Conservation (phyloP, 306 rosid genomes). For the Carpinus viminea region DNA sequence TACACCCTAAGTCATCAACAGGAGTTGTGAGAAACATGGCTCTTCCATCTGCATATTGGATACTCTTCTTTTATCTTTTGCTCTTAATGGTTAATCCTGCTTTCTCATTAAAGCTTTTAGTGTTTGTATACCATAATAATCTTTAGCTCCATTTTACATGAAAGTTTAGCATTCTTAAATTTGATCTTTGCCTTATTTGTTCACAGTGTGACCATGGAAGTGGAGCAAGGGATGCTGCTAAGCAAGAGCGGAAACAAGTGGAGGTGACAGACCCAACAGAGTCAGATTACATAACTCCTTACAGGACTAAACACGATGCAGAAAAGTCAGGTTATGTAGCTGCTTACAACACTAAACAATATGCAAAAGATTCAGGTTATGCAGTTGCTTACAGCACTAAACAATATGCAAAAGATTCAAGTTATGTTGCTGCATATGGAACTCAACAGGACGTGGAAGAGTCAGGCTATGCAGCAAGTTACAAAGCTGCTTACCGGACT, state of each 20-base stretch:
- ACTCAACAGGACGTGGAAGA: neutral
- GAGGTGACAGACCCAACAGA: neutral
- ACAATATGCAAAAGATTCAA: neutral
- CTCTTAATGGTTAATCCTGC: slow-evolving; percentile 10
- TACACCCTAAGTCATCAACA: neutral
- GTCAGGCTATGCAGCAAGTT: neutral
- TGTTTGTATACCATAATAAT: neutral
- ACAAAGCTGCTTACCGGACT: neutral
- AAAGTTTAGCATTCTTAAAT: neutral
- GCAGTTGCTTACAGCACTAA: neutral
- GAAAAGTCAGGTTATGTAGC: neutral
- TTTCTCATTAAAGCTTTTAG: neutral
- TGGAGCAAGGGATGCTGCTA: slow-evolving; percentile 23
- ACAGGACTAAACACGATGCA: too few relatives aligned
- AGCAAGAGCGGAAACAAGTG: neutral
- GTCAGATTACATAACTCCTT: too few relatives aligned
- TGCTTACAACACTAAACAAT: neutral
- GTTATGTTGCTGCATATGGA: neutral
- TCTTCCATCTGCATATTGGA: slow-evolving; percentile 13
- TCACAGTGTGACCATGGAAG: slow-evolving; percentile 11
- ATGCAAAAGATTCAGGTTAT: neutral
- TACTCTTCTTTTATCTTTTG: slow-evolving; percentile 13
- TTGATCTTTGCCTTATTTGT: neutral
- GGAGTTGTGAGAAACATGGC: neutral
- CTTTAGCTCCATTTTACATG: neutral